Evolutionary conservation across 106 monocot genomes (phyloP), one percentile per base, ranked within the genome.

Genomic region (Dactylorhiza incarnata): DNA sequence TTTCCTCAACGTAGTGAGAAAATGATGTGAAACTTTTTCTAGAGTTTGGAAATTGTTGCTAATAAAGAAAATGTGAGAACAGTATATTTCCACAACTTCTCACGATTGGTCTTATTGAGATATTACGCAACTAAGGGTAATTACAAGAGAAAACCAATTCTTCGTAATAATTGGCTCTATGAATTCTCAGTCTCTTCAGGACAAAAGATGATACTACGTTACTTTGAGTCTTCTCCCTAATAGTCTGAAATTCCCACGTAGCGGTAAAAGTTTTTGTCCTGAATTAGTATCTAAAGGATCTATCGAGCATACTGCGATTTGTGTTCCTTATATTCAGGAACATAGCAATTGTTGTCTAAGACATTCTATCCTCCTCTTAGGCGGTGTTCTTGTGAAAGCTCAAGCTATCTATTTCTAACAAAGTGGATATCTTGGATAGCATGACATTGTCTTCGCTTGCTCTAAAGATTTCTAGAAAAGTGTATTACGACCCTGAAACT

Each of bases 311-410:
- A 47, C 48, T 37, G 16, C 11, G 17, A n/a, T 73, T 12, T 73
- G 46, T 15, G 48, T 48, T 73, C 47, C 48, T 44, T 11, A 3
- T n/a, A 73, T 11, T 73, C 9, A 48, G 26, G 48, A 45, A 44
- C 16, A 47, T 12, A 9, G 17, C 16, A 45, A 48, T 44, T 73
- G 48, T 49, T 73, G 48, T 49, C 46, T 73, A 47, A 73, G 20
- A 73, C 16, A 74, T 23, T 49, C 14, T 24, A 74, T 74, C 74
- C 74, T 74, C 50, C 49, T 74, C 5, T 25, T 74, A 7, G 74
- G 51, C 13, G 73, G 73, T 22, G 3, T 73, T 9, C 22, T 29
- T 20, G 12, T 29, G 37, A 70, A 70, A 12, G 69, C 69, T 70
- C 69, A 70, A 52, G 69, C 23, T 6, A 69, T 29, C 13, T 69